Evolutionary conservation across 2,329 filamentous ascomycete genomes (phyloP), one percentile per base, ranked within the genome.

Genomic region (Trichoderma atroviride): DNA sequence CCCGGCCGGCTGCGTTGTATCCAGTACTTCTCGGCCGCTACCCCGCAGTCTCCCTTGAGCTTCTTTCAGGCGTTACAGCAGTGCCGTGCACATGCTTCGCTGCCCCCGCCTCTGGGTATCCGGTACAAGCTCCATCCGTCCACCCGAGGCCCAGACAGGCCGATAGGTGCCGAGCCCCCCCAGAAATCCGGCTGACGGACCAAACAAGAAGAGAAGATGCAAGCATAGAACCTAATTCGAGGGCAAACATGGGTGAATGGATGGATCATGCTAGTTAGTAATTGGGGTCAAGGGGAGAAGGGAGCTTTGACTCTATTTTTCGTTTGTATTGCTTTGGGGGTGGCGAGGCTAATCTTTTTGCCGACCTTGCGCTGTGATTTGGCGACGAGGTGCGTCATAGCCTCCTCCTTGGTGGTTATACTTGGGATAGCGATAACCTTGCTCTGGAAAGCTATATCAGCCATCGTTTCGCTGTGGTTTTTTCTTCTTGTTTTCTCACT

Each of bases 91-190:
- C 68, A 69, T 69, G 68, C 57, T 64, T 64, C 9, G 31, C 37
- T 43, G 29, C 22, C 63, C 63, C 63, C 63, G 55, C 63, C 40
- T 24, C 10, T 1, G 58, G 27, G 65, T 68, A 68, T 24, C 33
- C 13, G 3, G 47, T 60, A 61, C 65, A 61, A 31, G 22, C 31
- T 22, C 40, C 40, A 68, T 78, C 78, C 77, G 75, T 78, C 74
- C 74, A 75, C 72, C 78, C 79, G 78, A 80, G 76, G 63, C 62
- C 37, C 52, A 31, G 24, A 73, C 68, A 77, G 74, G 74, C 77
- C 78, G 77, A 75, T 75, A 73, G 74, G 71, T 78, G 75, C 78
- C 78, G 78, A 79, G 68, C 40, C 10, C 40, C 10, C 40, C 52
- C 55, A 65, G 53, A 65, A 65, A 64, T 24, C 55, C 50, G 62